These are phyloP conservation scores for Diaporthe ampelina DNA, from an alignment of 2,329 filamentous ascomycete species.

Conservation along the genomic window DNA sequence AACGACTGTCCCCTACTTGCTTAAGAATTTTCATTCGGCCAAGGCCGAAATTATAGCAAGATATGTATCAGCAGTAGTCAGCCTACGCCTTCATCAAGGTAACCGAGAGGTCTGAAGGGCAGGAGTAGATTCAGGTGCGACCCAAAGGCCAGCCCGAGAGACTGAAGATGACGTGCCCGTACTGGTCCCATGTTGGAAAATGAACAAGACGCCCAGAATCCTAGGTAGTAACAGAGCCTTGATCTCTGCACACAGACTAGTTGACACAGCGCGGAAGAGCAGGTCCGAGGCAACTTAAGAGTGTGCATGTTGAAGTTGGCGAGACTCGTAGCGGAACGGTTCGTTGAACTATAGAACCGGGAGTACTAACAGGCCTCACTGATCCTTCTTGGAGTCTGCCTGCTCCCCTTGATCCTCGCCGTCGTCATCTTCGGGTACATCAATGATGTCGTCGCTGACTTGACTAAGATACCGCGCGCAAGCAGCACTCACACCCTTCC, in stretches of 20 bases:
- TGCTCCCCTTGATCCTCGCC: conserved; percentile 50
- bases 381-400: conserved; percentile 47
- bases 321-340: background rate
- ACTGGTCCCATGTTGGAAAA: conserved; percentile 48
- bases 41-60: background rate
- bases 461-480: conserved; percentile 80
- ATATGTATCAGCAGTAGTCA: conserved; percentile 39
- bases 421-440: conserved; percentile 75
- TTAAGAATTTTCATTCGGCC: background rate
- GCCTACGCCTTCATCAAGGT: conserved; percentile 39
- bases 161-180: conserved; percentile 51
- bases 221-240: conserved; percentile 59
- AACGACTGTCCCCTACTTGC: no score
- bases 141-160: conserved; percentile 43
- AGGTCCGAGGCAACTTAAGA: conserved; percentile 94
- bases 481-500: conserved; percentile 83
- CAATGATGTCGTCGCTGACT: conserved; percentile 84
- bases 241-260: conserved; percentile 97
- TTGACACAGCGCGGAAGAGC: conserved; percentile 87
- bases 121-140: conserved; percentile 46
- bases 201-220: conserved; percentile 65
- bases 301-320: conserved; percentile 73
- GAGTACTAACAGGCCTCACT: conserved; percentile 38
- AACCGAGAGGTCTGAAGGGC: conserved; percentile 46
- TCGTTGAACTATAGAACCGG: conserved; percentile 3